Conservation (phyloP, 345 rosid species). For the Populus ilicifolia region DNA sequence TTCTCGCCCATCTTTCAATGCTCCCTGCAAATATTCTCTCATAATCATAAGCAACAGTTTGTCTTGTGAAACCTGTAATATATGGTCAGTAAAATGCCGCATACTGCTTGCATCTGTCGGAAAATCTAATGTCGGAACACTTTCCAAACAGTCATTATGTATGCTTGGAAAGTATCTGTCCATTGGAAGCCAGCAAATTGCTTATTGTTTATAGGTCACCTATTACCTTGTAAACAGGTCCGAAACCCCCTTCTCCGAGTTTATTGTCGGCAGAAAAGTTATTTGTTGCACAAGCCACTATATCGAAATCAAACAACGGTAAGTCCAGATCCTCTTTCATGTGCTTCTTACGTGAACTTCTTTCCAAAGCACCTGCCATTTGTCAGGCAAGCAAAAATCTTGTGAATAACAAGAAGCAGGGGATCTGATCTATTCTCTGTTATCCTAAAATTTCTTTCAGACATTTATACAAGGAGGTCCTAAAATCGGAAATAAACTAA, state of each 20-base stretch:
- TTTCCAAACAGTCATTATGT: too few relatives aligned
- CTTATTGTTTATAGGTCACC: too few relatives aligned
- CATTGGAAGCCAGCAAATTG: too few relatives aligned
- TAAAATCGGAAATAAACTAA: too few relatives aligned
- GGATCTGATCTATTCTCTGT: background rate
- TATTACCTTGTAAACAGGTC: conserved; percentile 13
- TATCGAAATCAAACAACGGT: background rate
- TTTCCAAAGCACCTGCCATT: background rate
- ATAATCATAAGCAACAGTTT: background rate
- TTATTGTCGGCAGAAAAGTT: background rate
- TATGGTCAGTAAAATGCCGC: background rate
- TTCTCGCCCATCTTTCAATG: conserved; percentile 33
- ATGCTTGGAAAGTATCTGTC: too few relatives aligned
- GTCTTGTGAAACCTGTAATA: too few relatives aligned
- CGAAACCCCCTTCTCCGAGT: conserved; percentile 12
- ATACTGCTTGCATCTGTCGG: background rate
- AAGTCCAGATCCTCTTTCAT: background rate
- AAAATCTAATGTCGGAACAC: too few relatives aligned
- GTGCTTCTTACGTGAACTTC: background rate
- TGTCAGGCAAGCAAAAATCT: background rate
- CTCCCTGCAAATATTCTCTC: conserved; percentile 18
- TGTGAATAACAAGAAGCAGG: background rate
- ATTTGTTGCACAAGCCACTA: background rate
- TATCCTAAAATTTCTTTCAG: background rate
- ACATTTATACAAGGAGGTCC: background rate